Percentiles rank a stretch among this genome's conserved stretches.
Conservation (phyloP, 2,329 filamentous ascomycete species). For the Colletotrichum sublineola region DNA sequence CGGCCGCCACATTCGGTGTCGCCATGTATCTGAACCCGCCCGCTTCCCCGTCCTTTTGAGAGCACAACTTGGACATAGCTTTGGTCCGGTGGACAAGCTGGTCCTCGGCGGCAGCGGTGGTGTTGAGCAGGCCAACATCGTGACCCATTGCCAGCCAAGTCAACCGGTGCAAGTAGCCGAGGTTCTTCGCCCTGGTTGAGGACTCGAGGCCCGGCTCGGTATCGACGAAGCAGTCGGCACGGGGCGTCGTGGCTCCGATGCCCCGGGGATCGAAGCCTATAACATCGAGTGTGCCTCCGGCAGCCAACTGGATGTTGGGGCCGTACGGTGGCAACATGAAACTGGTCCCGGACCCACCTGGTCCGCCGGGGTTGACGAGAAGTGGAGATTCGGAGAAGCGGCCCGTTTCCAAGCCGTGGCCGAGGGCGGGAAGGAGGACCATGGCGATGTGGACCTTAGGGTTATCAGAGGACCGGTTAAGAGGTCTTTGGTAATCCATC, state of each 20-base stretch:
- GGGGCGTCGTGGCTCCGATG: slow-evolving; percentile 55
- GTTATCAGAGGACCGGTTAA: slow-evolving; percentile 51
- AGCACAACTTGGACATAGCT: slow-evolving; percentile 52
- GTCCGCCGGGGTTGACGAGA: slow-evolving; percentile 62
- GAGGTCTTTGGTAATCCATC: slow-evolving; percentile 60
- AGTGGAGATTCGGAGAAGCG: slow-evolving; percentile 56
- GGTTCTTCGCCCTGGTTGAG: slow-evolving; percentile 44
- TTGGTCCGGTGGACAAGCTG: slow-evolving; percentile 48
- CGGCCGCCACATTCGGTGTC: slow-evolving; percentile 44
- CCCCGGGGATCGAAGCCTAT: slow-evolving; percentile 65
- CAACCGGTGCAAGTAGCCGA: slow-evolving; percentile 50
- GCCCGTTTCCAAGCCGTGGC: slow-evolving; percentile 48
- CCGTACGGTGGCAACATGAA: slow-evolving; percentile 48
- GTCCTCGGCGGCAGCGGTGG: slow-evolving; percentile 50
- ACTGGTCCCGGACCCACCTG: slow-evolving; percentile 57
- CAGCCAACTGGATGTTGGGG: slow-evolving; percentile 50
- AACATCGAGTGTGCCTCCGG: slow-evolving; percentile 58
- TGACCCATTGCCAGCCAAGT: slow-evolving; percentile 50
- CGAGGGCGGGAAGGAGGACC: slow-evolving; percentile 50
- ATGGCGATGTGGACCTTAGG: slow-evolving; percentile 56
- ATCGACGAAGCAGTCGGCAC: slow-evolving; percentile 55
- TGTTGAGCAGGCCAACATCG: slow-evolving; percentile 53
- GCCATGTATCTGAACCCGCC: slow-evolving; percentile 40
- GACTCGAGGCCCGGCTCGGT: slow-evolving; percentile 2
- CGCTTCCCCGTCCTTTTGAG: slow-evolving; percentile 45